Conservation (phyloP, 306 rosid genomes). For the Fragaria nilgerrensis region DNA sequence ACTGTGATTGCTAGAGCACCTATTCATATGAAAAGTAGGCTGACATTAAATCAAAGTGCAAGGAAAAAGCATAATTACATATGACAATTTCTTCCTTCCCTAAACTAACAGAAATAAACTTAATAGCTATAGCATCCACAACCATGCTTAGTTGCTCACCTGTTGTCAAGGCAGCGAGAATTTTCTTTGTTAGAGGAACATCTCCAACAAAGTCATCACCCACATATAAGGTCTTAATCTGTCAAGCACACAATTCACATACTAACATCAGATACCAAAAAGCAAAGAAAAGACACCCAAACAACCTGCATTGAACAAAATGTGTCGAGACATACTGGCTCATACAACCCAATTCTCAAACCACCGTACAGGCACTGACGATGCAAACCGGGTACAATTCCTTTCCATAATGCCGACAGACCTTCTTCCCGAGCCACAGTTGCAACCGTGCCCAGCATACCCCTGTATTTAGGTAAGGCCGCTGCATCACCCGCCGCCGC, state of each 20-base stretch:
- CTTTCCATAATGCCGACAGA: conserved; percentile 84
- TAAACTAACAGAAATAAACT: conserved; percentile 14
- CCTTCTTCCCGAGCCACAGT: conserved; percentile 99
- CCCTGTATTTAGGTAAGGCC: conserved; percentile 79
- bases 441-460: conserved; percentile 85
- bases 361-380: conserved; percentile 94
- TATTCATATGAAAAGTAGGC: conserved; percentile 27
- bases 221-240: conserved; percentile 80
- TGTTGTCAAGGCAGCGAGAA: conserved; percentile 89
- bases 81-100: background rate
- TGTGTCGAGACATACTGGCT: conserved; percentile 62
- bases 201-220: conserved; percentile 85
- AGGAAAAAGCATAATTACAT: background rate
- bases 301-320: background rate
- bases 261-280: conserved; percentile 23
- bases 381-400: conserved; percentile 89
- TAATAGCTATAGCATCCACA: conserved; percentile 16
- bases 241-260: conserved; percentile 29
- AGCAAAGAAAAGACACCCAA: conserved; percentile 17
- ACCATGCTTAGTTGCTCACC: conserved; percentile 52
- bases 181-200: conserved; percentile 83
- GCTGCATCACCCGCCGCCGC: conserved; percentile 49
- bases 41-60: background rate
- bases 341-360: conserved; percentile 86
- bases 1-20: conserved; percentile 81